phyloP scores from a whole-genome alignment of 495 filamentous ascomycete species.

The Apodospora peruviana region DNA sequence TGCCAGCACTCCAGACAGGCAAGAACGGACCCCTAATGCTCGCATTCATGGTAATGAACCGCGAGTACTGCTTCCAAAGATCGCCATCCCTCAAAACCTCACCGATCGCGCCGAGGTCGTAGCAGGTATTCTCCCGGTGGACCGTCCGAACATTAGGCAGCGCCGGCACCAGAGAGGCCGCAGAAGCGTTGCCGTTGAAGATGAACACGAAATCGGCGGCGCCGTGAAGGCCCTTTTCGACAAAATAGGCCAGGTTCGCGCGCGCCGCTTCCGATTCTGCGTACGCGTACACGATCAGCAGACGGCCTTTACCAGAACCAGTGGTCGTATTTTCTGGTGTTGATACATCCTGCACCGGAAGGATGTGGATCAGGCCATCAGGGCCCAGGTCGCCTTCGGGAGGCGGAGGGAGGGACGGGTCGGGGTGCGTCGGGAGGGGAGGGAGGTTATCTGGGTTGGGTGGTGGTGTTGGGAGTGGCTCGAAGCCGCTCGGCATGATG shows the following conservation, averaged over 20 bases:
- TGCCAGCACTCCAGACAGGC: constrained; percentile 17
- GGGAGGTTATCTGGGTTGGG: too few species aligned
- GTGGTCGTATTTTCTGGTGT: neutral
- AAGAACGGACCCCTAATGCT: constrained; percentile 30
- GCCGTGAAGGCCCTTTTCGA: constrained; percentile 17
- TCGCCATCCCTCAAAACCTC: constrained; percentile 21
- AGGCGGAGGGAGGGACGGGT: too few species aligned
- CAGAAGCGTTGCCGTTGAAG: constrained; percentile 25
- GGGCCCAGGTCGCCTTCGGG: too few species aligned
- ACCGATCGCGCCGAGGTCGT: constrained; percentile 21
- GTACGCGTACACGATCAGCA: constrained; percentile 28
- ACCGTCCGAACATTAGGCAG: constrained; percentile 22
- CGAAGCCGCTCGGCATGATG: too few species aligned
- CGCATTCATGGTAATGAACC: constrained; percentile 29
- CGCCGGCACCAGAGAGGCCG: constrained; percentile 14
- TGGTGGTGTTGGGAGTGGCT: too few species aligned
- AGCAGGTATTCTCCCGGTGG: constrained; percentile 20
- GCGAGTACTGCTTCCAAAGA: constrained; percentile 24
- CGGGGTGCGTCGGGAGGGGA: too few species aligned
- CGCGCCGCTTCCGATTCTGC: constrained; percentile 17
- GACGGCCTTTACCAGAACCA: neutral
- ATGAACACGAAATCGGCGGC: constrained; percentile 35
- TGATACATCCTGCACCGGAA: neutral
- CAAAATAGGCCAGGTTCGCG: constrained; percentile 20
- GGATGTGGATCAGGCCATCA: neutral